Conservation (phyloP, 1,284 basidiomycete species). For the Cerrena zonata region DNA sequence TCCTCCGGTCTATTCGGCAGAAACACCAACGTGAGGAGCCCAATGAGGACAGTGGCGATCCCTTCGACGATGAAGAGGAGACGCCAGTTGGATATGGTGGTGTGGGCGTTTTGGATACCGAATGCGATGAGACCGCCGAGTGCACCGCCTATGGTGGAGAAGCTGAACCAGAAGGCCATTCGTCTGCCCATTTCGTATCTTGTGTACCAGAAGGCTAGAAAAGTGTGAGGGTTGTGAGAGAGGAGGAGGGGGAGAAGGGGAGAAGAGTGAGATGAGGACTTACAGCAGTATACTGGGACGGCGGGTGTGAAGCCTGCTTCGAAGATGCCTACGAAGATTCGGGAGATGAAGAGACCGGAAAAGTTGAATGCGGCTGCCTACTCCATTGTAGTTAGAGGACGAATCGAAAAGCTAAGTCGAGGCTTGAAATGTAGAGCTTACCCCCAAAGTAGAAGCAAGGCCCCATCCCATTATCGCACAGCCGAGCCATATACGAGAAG, state of each 20-base stretch:
- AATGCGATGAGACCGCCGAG: slow-evolving; percentile 74
- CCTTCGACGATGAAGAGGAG: slow-evolving; percentile 77
- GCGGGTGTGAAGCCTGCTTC: slow-evolving; percentile 70
- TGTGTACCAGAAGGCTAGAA: slow-evolving; percentile 67
- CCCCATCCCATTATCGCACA: slow-evolving; percentile 66
- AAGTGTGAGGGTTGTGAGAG: too few relatives aligned
- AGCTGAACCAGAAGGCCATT: slow-evolving; percentile 74
- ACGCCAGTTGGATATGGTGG: slow-evolving; percentile 53
- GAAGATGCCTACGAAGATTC: slow-evolving; percentile 61
- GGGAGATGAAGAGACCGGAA: slow-evolving; percentile 49
- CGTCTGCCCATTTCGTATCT: slow-evolving; percentile 65
- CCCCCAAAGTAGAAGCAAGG: slow-evolving; percentile 63
- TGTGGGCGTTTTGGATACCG: slow-evolving; percentile 55
- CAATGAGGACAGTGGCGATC: slow-evolving; percentile 62
- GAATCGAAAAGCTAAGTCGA: not conserved
- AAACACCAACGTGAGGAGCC: slow-evolving; percentile 56
- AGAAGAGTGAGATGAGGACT: slow-evolving; percentile 17
- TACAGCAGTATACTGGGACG: slow-evolving; percentile 70
- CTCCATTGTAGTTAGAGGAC: not conserved
- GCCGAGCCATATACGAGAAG: slow-evolving; percentile 62
- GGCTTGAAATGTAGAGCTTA: slow-evolving; percentile 21
- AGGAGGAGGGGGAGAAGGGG: not conserved
- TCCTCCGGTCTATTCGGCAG: slow-evolving; percentile 78
- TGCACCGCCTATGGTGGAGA: slow-evolving; percentile 72
- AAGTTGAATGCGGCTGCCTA: slow-evolving; percentile 58